Percentiles rank a stretch among this genome's conserved stretches.
These are phyloP conservation scores for Rhodotorula sp. DNA, from an alignment of 1,284 basidiomycete genomes.

Conservation along the genomic window DNA sequence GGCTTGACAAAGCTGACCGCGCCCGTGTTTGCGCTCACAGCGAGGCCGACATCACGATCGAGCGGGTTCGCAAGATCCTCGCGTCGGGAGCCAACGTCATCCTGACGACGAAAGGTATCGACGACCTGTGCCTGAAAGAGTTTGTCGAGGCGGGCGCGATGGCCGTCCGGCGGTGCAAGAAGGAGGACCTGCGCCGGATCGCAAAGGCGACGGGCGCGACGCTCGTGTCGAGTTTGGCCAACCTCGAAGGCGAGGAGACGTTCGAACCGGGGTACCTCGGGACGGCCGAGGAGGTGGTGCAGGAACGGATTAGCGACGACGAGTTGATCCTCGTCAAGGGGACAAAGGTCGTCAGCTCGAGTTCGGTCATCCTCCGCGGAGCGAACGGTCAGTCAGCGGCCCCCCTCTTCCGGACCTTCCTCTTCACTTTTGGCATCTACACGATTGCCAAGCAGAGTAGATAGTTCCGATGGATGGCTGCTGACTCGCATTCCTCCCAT, in stretches of 20 bases:
- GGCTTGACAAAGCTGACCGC: not conserved
- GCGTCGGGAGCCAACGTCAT: constrained; percentile 96
- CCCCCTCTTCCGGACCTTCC: too few species aligned
- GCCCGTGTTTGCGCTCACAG: constrained; percentile 53
- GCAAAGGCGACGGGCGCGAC: constrained; percentile 97
- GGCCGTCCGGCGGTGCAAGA: constrained; percentile 95
- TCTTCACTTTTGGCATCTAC: not conserved
- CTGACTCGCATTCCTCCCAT: not conserved
- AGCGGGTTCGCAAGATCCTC: constrained; percentile 93
- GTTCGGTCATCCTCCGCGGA: constrained; percentile 90
- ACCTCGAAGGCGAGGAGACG: constrained; percentile 97
- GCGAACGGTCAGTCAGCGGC: constrained; percentile 62
- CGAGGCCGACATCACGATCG: constrained; percentile 94
- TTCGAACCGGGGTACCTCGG: constrained; percentile 91
- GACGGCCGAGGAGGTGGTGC: constrained; percentile 89
- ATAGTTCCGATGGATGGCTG: not conserved
- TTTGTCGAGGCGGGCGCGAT: constrained; percentile 99
- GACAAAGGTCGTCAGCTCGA: constrained; percentile 91
- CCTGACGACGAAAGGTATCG: constrained; percentile 97
- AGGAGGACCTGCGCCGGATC: constrained; percentile 95
- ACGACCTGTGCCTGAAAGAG: constrained; percentile 97
- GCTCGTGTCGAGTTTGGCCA: constrained; percentile 87
- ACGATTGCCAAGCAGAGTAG: not conserved
- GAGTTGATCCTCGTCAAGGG: constrained; percentile 97
- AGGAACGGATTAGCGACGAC: constrained; percentile 98